Conservation (phyloP, 2,329 filamentous ascomycete genomes). For the Aureobasidium mangrovei region DNA sequence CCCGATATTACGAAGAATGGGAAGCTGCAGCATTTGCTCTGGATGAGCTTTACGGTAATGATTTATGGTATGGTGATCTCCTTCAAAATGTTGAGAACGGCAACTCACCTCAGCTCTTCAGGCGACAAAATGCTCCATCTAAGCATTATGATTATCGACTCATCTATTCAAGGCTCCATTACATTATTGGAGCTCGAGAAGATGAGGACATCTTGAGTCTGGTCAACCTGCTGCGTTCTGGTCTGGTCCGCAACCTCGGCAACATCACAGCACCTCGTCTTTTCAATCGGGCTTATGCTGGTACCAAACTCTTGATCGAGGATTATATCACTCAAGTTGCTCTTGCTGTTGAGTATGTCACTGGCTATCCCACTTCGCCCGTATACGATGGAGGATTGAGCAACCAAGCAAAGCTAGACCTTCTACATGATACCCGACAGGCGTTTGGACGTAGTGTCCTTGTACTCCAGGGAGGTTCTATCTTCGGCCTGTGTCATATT, state of each 20-base stretch:
- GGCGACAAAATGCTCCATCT: constrained; percentile 73
- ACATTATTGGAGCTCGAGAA: constrained; percentile 60
- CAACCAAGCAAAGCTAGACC: constrained; percentile 72
- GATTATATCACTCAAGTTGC: constrained; percentile 81
- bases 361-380: constrained; percentile 48
- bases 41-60: constrained; percentile 72
- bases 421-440: constrained; percentile 78
- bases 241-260: constrained; percentile 71
- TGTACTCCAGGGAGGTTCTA: constrained; percentile 80
- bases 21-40: constrained; percentile 72
- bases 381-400: constrained; percentile 41
- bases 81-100: not conserved
- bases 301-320: constrained; percentile 84
- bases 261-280: constrained; percentile 77
- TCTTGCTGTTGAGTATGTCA: constrained; percentile 71
- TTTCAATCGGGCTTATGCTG: constrained; percentile 77
- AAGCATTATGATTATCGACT: constrained; percentile 80
- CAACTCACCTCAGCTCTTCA: constrained; percentile 27
- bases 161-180: constrained; percentile 66
- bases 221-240: constrained; percentile 72
- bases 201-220: constrained; percentile 64
- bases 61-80: constrained; percentile 56
- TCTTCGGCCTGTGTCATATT: constrained; percentile 83
- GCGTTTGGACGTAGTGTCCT: constrained; percentile 81
- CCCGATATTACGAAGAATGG: constrained; percentile 74